Conservation (phyloP, 2,329 filamentous ascomycete genomes). For the Verticillium tricorpus region DNA sequence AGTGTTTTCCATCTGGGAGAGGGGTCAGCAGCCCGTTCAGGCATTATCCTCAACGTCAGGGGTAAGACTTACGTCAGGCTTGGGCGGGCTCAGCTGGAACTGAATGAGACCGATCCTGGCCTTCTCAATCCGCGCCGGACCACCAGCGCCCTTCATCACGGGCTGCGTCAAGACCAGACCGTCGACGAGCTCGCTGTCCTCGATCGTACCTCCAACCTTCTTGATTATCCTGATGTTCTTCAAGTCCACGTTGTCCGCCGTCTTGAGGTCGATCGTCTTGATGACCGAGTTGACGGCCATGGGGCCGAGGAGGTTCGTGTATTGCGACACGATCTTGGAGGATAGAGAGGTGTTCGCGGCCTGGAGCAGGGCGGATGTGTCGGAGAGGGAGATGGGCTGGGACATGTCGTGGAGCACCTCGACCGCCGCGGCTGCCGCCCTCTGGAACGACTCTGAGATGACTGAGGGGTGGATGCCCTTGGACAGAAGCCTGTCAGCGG, state of each 20-base stretch:
- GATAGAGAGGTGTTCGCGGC: constrained; percentile 95
- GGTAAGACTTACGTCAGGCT: constrained; percentile 71
- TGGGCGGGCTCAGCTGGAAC: constrained; percentile 96
- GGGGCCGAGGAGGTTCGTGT: constrained; percentile 89
- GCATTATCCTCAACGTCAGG: constrained; percentile 4
- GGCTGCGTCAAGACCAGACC: constrained; percentile 88
- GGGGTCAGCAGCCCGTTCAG: constrained; percentile 11
- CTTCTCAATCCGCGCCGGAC: constrained; percentile 92
- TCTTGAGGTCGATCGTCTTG: constrained; percentile 93
- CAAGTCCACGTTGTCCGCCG: constrained; percentile 91
- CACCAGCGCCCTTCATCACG: constrained; percentile 89
- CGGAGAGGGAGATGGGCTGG: constrained; percentile 81
- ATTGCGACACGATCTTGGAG: constrained; percentile 97
- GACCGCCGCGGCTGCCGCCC: constrained; percentile 85
- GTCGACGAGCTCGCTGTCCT: constrained; percentile 96
- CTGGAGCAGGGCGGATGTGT: constrained; percentile 87
- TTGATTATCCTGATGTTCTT: constrained; percentile 96
- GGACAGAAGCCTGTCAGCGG: constrained; percentile 81
- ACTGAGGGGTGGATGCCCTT: constrained; percentile 97
- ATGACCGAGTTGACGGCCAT: constrained; percentile 98
- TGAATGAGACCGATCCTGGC: constrained; percentile 95
- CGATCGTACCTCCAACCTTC: constrained; percentile 96
- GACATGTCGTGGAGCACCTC: constrained; percentile 93
- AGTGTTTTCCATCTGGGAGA: constrained; percentile 88
- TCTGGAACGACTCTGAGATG: constrained; percentile 96